These are phyloP conservation scores for Talaromyces sp. DNA, from an alignment of 2,329 filamentous ascomycete species.

Conservation along the genomic window DNA sequence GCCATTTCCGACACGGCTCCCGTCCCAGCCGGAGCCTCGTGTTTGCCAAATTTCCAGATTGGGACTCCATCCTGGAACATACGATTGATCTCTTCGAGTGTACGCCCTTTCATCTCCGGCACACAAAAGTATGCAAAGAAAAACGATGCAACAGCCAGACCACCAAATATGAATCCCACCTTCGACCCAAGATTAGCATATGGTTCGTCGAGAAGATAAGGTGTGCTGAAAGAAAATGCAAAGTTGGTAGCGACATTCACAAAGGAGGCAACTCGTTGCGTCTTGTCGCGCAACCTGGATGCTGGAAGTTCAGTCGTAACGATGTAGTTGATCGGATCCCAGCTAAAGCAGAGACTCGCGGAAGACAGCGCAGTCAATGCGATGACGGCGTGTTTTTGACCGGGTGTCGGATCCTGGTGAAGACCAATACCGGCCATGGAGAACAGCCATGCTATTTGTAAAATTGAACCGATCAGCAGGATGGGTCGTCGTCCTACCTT, in stretches of 20 bases:
- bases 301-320: conserved; percentile 35
- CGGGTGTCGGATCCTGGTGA: conserved; percentile 16
- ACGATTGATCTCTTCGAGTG: conserved; percentile 32
- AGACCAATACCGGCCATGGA: conserved; percentile 40
- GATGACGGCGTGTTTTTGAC: conserved; percentile 29
- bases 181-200: conserved; percentile 36
- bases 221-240: conserved; percentile 36
- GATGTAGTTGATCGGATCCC: conserved; percentile 37
- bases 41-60: conserved; percentile 22
- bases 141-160: conserved; percentile 23
- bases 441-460: conserved; percentile 32
- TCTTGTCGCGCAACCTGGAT: conserved; percentile 30
- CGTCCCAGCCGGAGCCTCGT: conserved; percentile 3
- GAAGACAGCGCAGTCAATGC: conserved; percentile 33
- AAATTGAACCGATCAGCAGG: conserved; percentile 26
- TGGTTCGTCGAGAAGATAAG: conserved; percentile 37
- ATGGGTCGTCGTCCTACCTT: conserved; percentile 19
- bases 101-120: conserved; percentile 31
- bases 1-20: neutral
- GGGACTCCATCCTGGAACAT: conserved; percentile 26
- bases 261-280: conserved; percentile 27
- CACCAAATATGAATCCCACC: conserved; percentile 38
- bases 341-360: conserved; percentile 31
- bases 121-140: conserved; percentile 28
- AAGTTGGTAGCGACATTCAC: conserved; percentile 32